Conservation (phyloP, 2,329 filamentous ascomycete genomes). For the Sarocladium strictum region DNA sequence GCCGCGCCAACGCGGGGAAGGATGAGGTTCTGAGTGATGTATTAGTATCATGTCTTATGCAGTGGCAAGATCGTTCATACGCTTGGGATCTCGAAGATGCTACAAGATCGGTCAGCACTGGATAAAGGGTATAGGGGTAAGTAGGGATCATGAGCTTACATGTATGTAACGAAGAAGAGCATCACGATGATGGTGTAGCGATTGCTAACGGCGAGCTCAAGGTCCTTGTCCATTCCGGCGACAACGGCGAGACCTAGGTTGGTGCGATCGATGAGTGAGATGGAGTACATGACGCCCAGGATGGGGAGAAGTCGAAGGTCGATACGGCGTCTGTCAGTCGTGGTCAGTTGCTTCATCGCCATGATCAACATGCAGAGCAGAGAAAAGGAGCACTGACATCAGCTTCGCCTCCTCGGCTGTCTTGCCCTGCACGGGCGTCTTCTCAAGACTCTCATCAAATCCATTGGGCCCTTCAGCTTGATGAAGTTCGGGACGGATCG, state of each 20-base stretch:
- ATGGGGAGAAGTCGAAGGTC: constrained; percentile 26
- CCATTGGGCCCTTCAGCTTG: neutral
- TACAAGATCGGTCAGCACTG: neutral
- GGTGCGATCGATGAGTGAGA: constrained; percentile 22
- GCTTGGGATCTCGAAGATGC: constrained; percentile 2
- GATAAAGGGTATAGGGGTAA: neutral
- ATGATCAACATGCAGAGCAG: neutral
- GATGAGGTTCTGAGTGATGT: neutral
- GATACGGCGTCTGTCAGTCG: constrained; percentile 21
- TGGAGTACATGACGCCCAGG: constrained; percentile 22
- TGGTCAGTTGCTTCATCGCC: neutral
- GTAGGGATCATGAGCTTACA: neutral
- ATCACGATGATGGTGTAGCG: constrained; percentile 20
- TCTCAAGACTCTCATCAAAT: neutral
- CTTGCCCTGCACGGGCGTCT: neutral
- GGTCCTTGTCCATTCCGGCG: constrained; percentile 25
- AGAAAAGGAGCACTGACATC: neutral
- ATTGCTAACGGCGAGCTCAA: constrained; percentile 26
- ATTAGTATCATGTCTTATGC: neutral
- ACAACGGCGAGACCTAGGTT: constrained; percentile 27
- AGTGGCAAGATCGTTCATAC: neutral
- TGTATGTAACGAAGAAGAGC: constrained; percentile 3
- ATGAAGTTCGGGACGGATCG: neutral
- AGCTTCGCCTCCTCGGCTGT: neutral
- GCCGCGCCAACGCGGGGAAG: neutral